Evolutionary conservation across 2,329 filamentous ascomycete species (phyloP), one percentile per base, ranked within the genome.

Genomic region (Aspergillus pseudoglaucus): DNA sequence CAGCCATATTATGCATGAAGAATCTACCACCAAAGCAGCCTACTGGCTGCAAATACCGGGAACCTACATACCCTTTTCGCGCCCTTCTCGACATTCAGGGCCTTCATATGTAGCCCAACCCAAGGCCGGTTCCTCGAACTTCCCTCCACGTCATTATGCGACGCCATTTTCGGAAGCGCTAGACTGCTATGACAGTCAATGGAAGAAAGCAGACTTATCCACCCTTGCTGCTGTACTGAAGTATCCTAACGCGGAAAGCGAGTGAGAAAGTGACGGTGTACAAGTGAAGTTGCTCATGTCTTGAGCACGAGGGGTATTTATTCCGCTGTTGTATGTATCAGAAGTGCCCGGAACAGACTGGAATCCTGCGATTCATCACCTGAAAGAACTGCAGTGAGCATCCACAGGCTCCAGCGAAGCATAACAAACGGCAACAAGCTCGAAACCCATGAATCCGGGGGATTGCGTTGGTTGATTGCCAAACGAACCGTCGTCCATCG

Each of bases 21-120:
- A 48, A 46, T 8, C 10, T 4, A 10, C 25, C n/a, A 37, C n/a
- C 10, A 37, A 37, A 37, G 17, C 9, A 37, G n/a, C n/a, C 33
- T 3, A 37, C n/a, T 5, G 17, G 33, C 39, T 41, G 3, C 20
- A 15, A 25, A 41, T 15, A 18, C 39, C 12, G 12, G 18, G 10
- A 3, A 8, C 18, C 35, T n/a, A 60, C 69, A 49, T 57, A 72
- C 69, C 53, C 68, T 59, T 50, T 64, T 47, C 7, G 54, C 42
- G 17, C 58, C 55, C 40, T 56, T 60, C 49, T 70, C 67, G 3
- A 67, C 53, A 59, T 64, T 63, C 37, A 69, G 46, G 5, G 60
- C 49, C 51, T 51, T 58, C 48, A 53, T 60, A 47, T 52, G 62
- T 47, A 60, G 59, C 55, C 57, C 59, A 50, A 59, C 52, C 48